phyloP scores from a whole-genome alignment of 495 filamentous ascomycete genomes.

The Hypomontagnella submonticulosa region DNA sequence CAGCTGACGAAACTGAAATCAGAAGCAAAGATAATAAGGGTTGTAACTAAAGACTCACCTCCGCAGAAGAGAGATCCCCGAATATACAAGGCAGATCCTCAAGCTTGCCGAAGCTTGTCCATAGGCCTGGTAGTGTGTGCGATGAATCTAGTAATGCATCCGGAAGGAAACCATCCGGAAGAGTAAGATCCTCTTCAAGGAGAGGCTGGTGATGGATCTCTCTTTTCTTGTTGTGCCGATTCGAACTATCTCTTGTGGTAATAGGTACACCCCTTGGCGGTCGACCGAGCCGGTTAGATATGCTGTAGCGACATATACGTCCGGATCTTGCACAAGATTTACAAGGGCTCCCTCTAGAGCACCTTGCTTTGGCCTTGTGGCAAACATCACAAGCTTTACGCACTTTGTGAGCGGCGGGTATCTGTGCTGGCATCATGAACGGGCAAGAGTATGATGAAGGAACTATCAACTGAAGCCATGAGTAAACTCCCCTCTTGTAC shows the following conservation, averaged over 20 bases:
- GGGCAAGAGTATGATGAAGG: too few species aligned
- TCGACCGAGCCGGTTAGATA: slow-evolving; percentile 3
- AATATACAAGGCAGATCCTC: neutral
- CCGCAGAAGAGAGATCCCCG: neutral
- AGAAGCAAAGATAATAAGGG: too few species aligned
- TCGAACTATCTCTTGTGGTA: neutral
- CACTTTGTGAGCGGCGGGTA: slow-evolving; percentile 2
- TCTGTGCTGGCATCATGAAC: neutral
- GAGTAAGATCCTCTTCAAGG: neutral
- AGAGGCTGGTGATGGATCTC: neutral
- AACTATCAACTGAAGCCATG: too few species aligned
- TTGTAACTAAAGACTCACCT: neutral
- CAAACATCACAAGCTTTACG: neutral
- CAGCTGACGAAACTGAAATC: neutral
- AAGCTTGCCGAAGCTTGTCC: neutral
- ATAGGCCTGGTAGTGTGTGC: neutral
- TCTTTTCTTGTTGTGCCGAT: too few species aligned
- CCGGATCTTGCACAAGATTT: neutral
- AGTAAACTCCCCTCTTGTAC: too few species aligned
- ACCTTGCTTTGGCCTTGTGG: slow-evolving; percentile 1
- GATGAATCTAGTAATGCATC: neutral
- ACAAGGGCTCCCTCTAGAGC: slow-evolving; percentile 6
- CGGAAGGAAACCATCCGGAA: neutral
- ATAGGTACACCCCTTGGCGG: neutral
- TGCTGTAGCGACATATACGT: neutral